phyloP scores from a whole-genome alignment of 352 stramenopile genomes.

The Phytophthora lateralis region DNA sequence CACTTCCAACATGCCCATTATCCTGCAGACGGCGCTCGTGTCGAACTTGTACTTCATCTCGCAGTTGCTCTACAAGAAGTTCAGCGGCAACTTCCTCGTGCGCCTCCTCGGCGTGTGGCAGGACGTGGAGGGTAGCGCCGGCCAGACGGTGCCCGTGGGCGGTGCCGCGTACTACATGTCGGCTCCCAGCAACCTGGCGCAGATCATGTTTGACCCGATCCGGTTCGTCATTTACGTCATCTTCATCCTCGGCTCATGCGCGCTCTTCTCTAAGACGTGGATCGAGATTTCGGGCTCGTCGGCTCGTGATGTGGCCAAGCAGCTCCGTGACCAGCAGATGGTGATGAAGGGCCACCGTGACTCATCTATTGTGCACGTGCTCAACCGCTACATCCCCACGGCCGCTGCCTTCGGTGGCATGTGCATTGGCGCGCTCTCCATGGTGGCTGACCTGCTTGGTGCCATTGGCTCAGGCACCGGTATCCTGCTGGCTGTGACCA shows the following conservation, averaged over 20 bases:
- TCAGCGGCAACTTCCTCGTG: constrained; percentile 98
- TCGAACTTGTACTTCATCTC: constrained; percentile 99
- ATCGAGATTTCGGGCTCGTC: constrained; percentile 99
- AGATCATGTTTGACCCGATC: constrained; percentile 99
- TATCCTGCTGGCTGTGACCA: constrained; percentile 99
- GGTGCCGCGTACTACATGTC: constrained; percentile 99
- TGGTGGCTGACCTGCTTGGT: constrained; percentile 98
- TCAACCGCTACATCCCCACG: constrained; percentile 99
- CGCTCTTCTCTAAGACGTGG: constrained; percentile 99
- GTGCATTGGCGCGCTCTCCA: constrained; percentile 99
- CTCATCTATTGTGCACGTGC: constrained; percentile 96
- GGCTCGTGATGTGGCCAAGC: constrained; percentile 97
- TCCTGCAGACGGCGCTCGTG: constrained; percentile 98
- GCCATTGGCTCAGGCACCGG: constrained; percentile 99
- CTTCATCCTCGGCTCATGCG: constrained; percentile 99
- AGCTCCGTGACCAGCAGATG: constrained; percentile 99
- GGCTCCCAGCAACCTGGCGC: constrained; percentile 93
- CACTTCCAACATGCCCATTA: constrained; percentile 99
- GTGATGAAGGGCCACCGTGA: constrained; percentile 99
- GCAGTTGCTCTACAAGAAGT: constrained; percentile 99
- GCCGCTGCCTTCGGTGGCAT: constrained; percentile 99
- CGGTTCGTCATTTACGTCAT: constrained; percentile 99
- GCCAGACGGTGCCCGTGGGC: constrained; percentile 96
- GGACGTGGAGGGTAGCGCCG: constrained; percentile 94
- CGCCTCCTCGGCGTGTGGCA: constrained; percentile 98